Base-by-base conservation (phyloP, 805 yeast species). In the Yarrowia sp. region DNA sequence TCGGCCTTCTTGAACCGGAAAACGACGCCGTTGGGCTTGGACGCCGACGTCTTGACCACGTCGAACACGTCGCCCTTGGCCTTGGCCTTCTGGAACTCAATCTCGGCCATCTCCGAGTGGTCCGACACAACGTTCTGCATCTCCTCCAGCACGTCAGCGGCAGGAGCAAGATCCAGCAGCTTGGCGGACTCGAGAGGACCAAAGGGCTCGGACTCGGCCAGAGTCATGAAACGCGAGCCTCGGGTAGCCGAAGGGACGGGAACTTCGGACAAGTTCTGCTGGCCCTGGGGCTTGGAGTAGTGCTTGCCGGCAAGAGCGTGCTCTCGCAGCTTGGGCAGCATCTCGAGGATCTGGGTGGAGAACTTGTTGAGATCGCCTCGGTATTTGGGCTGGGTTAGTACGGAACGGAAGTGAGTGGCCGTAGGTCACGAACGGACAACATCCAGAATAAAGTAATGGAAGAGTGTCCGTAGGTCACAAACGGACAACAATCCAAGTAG, bases 171-270 rank as follows among this genome's bases (percentile, higher is more conserved):
- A 42, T 81, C 91, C 66, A 90, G 83, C 38, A 87, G 82, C 63
- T 84, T 78, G 55, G 99, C 97, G 13, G 99, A 97, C 71, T 94
- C 98, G 6, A 91, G 81, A 5, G 97, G 96, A 6, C 97, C 97
- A 72, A 93, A 92, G 9, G 97, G 96, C 76, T 91, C 96, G 25
- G 91, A 85, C 76, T 93, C 99, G 9, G 97, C 93, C 72, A 93
- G 86, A 12, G 96, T 87, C 71, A 90, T 75, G 78, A 92, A 92
- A 66, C 93, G 80, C 66, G 96, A 90, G 66, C 84, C 84, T 65
- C 86, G 78, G 2, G 96, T 88, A 74, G 87, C 89, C 66, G 84
- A 81, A 31, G 97, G 96, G 58, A 88, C 84, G 32, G 97, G 97
- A 78, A 92, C 89, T 78, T 93, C 97, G n/a, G 96, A 88, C 71